A percentile compares a stretch with the other conserved stretches of the same genome.
These are phyloP conservation scores for Claviceps capensis DNA, from an alignment of 2,329 filamentous ascomycete species.

Conservation along the genomic window DNA sequence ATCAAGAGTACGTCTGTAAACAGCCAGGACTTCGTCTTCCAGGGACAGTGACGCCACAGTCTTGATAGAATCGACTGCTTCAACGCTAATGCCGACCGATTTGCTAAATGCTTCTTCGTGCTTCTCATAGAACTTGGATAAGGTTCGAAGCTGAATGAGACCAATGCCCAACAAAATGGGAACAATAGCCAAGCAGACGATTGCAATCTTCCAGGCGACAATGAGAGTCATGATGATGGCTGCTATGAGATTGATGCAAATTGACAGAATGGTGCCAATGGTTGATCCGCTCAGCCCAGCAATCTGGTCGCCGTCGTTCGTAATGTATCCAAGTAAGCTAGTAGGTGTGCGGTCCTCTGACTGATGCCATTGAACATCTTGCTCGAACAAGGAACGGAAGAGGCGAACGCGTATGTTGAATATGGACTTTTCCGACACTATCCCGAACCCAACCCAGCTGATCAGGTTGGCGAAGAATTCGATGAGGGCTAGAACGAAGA, in stretches of 20 bases:
- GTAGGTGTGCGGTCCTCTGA: slow-evolving; percentile 48
- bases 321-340: slow-evolving; percentile 52
- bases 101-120: slow-evolving; percentile 51
- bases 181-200: slow-evolving; percentile 56
- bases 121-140: slow-evolving; percentile 47
- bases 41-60: slow-evolving; percentile 44
- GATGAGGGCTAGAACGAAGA: slow-evolving; percentile 35
- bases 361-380: slow-evolving; percentile 60
- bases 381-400: slow-evolving; percentile 50
- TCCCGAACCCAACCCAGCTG: slow-evolving; percentile 35
- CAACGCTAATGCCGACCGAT: slow-evolving; percentile 50
- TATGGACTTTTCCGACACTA: slow-evolving; percentile 46
- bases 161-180: slow-evolving; percentile 57
- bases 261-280: slow-evolving; percentile 54
- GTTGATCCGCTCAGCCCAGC: slow-evolving; percentile 58
- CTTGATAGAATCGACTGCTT: slow-evolving; percentile 52
- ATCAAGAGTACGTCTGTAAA: slow-evolving; percentile 38
- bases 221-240: slow-evolving; percentile 57
- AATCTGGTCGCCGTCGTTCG: slow-evolving; percentile 52
- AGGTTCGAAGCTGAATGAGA: slow-evolving; percentile 51
- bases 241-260: slow-evolving; percentile 52
- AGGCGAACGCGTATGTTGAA: slow-evolving; percentile 50
- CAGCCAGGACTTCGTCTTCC: slow-evolving; percentile 35
- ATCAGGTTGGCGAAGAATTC: slow-evolving; percentile 35
- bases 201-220: slow-evolving; percentile 61